Evolutionary conservation across 2,329 filamentous ascomycete genomes (phyloP).

Genomic region (Alternaria metachromatica): DNA sequence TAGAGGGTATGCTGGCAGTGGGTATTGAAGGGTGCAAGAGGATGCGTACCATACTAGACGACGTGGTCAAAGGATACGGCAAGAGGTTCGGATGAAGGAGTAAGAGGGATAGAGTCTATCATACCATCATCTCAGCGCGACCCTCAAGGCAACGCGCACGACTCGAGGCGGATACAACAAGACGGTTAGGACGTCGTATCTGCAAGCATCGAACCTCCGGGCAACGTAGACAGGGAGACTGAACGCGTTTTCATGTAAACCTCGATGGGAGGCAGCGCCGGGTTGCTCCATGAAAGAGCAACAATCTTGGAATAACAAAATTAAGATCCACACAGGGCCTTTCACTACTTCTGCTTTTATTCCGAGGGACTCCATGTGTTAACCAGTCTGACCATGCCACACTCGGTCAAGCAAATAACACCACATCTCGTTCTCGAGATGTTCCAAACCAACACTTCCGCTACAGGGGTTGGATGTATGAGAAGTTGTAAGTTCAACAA

Average conservation of each 20-base stretch:
- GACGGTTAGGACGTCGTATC: neutral
- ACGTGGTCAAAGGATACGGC: constrained; percentile 64
- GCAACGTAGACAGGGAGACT: neutral
- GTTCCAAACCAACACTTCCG: neutral
- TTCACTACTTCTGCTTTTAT: neutral
- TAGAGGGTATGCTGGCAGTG: constrained; percentile 93
- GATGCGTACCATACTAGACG: constrained; percentile 80
- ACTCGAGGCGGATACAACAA: neutral
- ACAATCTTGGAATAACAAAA: neutral
- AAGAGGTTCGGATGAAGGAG: constrained; percentile 39
- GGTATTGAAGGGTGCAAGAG: constrained; percentile 91
- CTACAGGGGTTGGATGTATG: neutral
- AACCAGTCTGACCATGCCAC: neutral
- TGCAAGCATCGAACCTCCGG: neutral
- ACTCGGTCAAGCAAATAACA: neutral
- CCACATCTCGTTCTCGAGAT: neutral
- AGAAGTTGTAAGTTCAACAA: neutral
- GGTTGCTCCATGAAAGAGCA: neutral
- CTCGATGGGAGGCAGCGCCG: neutral
- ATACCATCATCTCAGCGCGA: neutral
- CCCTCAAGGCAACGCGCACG: neutral
- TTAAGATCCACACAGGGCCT: neutral
- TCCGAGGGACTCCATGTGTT: neutral
- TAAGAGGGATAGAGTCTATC: neutral
- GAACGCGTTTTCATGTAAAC: neutral